Base-by-base conservation (phyloP, 768 basidiomycete genomes). In the Boletus insuetus region DNA sequence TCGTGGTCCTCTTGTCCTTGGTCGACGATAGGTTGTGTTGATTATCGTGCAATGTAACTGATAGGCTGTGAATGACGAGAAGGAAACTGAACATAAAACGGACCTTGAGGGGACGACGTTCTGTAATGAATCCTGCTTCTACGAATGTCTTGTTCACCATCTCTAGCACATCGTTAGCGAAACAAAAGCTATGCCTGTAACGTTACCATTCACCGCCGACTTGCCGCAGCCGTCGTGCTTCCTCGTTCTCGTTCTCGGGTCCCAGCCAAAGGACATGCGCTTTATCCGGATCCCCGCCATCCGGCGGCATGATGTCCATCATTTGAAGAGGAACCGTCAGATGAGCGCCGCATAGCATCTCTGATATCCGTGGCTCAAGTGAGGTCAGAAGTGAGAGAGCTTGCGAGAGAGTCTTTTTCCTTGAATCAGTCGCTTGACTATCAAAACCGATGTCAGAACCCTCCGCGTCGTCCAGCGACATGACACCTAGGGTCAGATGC, bases 401-500 rank as follows among this genome's bases (percentile, higher is more conserved):
- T 3, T 66, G 68, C 0, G 67, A 31, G 9, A 82, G 62, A 0
- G 79, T 79, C 46, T 51, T 67, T 4, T 29, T 29, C 29, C 42
- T 42, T 22, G 62, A n/a, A 6, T 39, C 7, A 3, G 12, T 42
- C 19, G 34, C 24, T 19, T 37, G 56, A 32, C 46, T 47, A 26
- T 48, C 56, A 5, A 14, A 40, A 6, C 13, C 9, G 13, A 17
- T 6, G 7, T 19, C 41, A 1, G 54, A 45, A 24, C n/a, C 10
- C 32, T 43, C 46, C 1, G 73, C 62, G 17, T 65, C 59, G 8
- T 69, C 67, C 34, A 90, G 82, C 0, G 79, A 71, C 85, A 91
- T 86, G 1, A 89, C 87, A 1, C 88, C 89, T 3, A 91, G 71
- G 0, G 89, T 91, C 53, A 91, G 69, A 67, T 91, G 89, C 41